Percentiles rank a stretch among this genome's conserved stretches.
Conservation (phyloP, 345 rosid species). For the Gossypium rotundifolium region DNA sequence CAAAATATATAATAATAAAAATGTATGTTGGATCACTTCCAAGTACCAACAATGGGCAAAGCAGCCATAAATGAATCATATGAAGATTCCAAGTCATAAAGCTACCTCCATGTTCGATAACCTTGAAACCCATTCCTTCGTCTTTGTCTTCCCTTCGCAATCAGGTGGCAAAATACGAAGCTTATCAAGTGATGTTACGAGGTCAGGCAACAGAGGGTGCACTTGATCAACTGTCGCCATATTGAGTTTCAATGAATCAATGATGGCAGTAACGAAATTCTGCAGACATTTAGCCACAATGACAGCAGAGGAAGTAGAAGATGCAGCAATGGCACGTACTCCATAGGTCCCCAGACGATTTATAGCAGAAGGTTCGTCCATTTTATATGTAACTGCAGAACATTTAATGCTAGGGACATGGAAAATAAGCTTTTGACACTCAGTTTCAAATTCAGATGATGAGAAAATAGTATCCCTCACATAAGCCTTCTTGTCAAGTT, state of each 20-base stretch:
- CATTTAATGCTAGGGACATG: constrained; percentile 83
- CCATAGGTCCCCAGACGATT: constrained; percentile 79
- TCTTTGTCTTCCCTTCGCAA: constrained; percentile 81
- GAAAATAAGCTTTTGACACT: constrained; percentile 83
- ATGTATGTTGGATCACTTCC: constrained; percentile 5
- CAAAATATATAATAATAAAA: background rate
- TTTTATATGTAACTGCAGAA: constrained; percentile 82
- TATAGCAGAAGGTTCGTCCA: constrained; percentile 2
- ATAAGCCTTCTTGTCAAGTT: constrained; percentile 79
- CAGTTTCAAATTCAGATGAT: constrained; percentile 67
- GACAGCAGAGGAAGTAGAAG: constrained; percentile 66
- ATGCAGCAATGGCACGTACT: constrained; percentile 75
- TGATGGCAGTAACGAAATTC: constrained; percentile 71
- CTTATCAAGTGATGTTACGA: constrained; percentile 66
- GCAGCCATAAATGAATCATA: constrained; percentile 97
- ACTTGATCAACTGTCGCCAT: constrained; percentile 96
- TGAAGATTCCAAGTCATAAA: constrained; percentile 81
- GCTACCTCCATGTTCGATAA: constrained; percentile 91
- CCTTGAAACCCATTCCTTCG: constrained; percentile 87
- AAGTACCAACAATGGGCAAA: constrained; percentile 71
- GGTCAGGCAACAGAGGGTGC: constrained; percentile 73
- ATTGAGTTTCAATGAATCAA: constrained; percentile 78
- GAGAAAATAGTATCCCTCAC: constrained; percentile 60
- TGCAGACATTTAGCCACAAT: constrained; percentile 83
- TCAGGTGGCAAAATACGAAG: constrained; percentile 70